Evolutionary conservation across 805 yeast species (phyloP), one percentile per base, ranked within the genome.

Genomic region (Barnettozyma vustinii): DNA sequence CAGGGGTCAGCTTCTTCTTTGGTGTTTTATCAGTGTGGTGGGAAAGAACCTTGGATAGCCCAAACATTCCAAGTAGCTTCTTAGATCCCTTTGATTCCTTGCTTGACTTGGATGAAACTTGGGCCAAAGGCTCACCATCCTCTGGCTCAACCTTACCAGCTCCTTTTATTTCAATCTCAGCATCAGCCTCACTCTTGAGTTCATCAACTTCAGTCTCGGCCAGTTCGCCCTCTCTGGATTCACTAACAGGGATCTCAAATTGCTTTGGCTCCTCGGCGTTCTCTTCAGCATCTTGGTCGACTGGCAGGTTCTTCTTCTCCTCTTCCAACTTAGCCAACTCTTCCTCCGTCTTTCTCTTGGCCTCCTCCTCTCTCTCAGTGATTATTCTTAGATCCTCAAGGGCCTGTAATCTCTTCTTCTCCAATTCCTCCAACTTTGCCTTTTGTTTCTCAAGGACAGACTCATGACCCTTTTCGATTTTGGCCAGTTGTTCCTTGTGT

Each of bases 1-100:
- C 47, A 12, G 52, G 45, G 6, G 62, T 53, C 42, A 55, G 42
- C 26, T 58, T 53, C 26, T 46, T 44, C 52, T 40, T 41, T 44
- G 26, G 35, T 4, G 16, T 19, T 7, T 13, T 26, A 9, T 36
- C 35, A 16, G 26, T 20, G 25, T 23, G 25, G 15, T 41, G 26
- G 50, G 48, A 25, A 42, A 45, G 9, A 40, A 40, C 35, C 23
- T 23, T 26, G 21, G 43, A 50, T 27, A 19, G 42, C 36, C 37
- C 46, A 35, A 51, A n/a, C 5, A 47, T 15, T 37, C 56, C 58
- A 54, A 6, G 52, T 20, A 27, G 44, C 49, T 53, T 52, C 46
- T 48, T 51, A 10, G 46, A 12, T 20, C 30, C n/a, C 23, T 20
- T 40, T n/a, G 42, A 20, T 7, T 23, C 27, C 27, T 39, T 39